Evolutionary conservation across 2,329 filamentous ascomycete species (phyloP).

Genomic region (Pseudogymnoascus pannorum): DNA sequence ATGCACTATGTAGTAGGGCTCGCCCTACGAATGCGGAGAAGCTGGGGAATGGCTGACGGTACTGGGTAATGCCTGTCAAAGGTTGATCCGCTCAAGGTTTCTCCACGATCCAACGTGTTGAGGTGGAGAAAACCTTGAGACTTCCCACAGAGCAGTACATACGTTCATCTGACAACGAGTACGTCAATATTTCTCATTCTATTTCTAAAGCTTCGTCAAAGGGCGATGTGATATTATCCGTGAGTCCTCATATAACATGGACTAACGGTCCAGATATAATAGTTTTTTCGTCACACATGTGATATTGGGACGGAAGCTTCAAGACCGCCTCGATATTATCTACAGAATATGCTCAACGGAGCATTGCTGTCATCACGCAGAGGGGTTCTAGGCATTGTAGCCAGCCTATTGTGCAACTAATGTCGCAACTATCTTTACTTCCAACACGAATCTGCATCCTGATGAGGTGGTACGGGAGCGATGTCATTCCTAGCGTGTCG

Average conservation of each 20-base stretch:
- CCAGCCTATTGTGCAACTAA: neutral
- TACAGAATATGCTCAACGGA: neutral
- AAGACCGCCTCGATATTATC: neutral
- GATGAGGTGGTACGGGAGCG: conserved; percentile 38
- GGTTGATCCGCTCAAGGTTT: neutral
- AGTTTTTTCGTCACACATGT: neutral
- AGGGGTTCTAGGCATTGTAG: neutral
- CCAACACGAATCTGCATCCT: conserved; percentile 42
- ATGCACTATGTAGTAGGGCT: neutral
- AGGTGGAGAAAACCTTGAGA: neutral
- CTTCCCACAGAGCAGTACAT: neutral
- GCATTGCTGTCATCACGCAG: neutral
- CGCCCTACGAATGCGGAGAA: neutral
- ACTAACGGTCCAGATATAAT: neutral
- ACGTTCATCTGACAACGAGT: neutral
- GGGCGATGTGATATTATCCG: neutral
- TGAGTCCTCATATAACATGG: neutral
- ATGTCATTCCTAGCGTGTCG: conserved; percentile 46
- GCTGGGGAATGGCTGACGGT: neutral
- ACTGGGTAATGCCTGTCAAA: neutral
- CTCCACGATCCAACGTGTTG: neutral
- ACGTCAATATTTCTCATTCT: neutral
- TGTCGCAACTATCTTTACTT: conserved; percentile 19
- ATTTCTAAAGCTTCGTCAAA: neutral
- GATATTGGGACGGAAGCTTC: neutral